These are phyloP conservation scores for Eucalyptus victrix DNA, from an alignment of 345 rosid genomes.

Conservation along the genomic window DNA sequence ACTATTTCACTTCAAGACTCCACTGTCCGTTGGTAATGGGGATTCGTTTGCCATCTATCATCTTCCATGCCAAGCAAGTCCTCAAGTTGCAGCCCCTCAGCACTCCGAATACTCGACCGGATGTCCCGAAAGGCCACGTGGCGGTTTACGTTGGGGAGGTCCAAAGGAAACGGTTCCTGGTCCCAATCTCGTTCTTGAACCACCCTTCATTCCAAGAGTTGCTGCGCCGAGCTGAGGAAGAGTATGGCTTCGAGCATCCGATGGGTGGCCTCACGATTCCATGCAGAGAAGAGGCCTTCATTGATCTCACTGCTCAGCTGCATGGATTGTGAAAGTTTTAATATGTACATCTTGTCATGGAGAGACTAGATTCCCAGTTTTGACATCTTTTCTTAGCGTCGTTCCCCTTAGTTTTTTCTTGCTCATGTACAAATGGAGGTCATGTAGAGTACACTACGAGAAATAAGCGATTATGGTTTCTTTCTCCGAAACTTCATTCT, in stretches of 20 bases:
- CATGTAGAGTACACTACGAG: not conserved
- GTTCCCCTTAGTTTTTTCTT: not conserved
- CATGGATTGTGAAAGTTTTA: not conserved
- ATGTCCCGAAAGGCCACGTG: constrained; percentile 27
- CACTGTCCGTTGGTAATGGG: constrained; percentile 1
- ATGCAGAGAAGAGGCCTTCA: constrained; percentile 22
- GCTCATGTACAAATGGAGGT: not conserved
- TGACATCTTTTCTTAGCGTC: not conserved
- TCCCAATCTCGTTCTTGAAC: constrained; percentile 27
- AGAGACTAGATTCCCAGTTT: not conserved
- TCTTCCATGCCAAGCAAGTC: constrained; percentile 8
- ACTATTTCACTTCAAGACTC: not conserved
- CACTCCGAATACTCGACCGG: not conserved
- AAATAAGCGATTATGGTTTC: not conserved
- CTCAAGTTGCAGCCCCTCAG: not conserved
- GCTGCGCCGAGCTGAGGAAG: constrained; percentile 20
- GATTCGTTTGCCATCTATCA: constrained; percentile 7
- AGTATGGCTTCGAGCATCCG: constrained; percentile 29
- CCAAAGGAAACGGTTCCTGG: constrained; percentile 17
- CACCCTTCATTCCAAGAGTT: constrained; percentile 26
- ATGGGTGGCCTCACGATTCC: constrained; percentile 44
- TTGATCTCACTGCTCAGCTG: constrained; percentile 12
- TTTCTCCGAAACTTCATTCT: not conserved
- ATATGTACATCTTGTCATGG: not conserved
- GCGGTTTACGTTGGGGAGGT: constrained; percentile 33